These are phyloP conservation scores for Biscogniauxia sp. DNA, from an alignment of 2,329 filamentous ascomycete species.

Conservation along the genomic window DNA sequence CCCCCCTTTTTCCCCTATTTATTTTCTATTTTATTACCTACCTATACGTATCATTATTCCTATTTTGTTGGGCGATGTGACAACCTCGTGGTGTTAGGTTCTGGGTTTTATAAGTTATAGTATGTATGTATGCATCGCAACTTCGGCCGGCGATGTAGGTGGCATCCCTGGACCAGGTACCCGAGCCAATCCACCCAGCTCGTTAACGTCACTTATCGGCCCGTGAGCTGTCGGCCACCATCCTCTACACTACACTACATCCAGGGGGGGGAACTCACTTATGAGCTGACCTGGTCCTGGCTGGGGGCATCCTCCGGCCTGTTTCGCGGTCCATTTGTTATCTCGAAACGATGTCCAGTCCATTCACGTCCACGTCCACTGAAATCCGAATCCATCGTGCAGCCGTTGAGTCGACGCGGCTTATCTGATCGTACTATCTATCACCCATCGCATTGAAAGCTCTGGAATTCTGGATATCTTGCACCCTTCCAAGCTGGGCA, in stretches of 20 bases:
- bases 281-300: not conserved
- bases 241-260: constrained; percentile 13
- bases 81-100: not conserved
- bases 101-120: not conserved
- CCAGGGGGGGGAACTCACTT: not conserved
- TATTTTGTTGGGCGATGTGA: too few relatives aligned
- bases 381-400: too few relatives aligned
- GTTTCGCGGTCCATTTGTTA: not conserved
- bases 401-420: too few relatives aligned
- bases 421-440: too few relatives aligned
- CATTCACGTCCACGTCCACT: not conserved
- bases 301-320: not conserved
- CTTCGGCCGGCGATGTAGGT: not conserved
- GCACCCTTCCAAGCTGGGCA: not conserved
- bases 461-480: not conserved
- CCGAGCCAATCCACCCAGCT: constrained; percentile 9
- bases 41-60: too few relatives aligned
- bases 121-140: not conserved
- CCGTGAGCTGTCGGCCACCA: constrained; percentile 14
- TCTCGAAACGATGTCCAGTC: not conserved
- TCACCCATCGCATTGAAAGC: too few relatives aligned
- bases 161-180: constrained; percentile 3
- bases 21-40: too few relatives aligned
- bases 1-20: too few relatives aligned
- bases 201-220: constrained; percentile 20